Percentiles rank a stretch among this genome's conserved stretches.
Evolutionary conservation across 2,329 filamentous ascomycete genomes (phyloP).

Genomic region (Pseudogymnoascus sp.): DNA sequence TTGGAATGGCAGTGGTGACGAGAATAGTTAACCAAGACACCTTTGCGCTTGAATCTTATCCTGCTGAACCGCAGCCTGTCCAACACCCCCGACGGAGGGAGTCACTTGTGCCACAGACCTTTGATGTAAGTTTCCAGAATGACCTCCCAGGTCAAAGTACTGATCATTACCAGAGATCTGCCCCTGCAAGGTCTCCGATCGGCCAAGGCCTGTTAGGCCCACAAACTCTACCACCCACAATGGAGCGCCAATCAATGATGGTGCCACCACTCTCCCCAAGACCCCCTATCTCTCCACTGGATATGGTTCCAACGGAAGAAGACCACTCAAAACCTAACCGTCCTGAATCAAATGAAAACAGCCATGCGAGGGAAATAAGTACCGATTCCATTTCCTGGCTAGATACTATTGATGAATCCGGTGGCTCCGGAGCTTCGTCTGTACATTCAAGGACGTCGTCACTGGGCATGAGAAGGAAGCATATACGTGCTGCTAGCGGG

Average conservation of each 20-base stretch:
- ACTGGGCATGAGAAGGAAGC: conserved; percentile 57
- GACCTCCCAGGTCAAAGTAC: conserved; percentile 19
- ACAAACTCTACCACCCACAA: conserved; percentile 38
- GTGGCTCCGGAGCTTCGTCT: conserved; percentile 69
- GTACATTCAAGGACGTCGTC: conserved; percentile 73
- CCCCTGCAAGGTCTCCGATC: conserved; percentile 12
- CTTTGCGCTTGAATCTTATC: conserved; percentile 19
- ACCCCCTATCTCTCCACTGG: conserved; percentile 42
- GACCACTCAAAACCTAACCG: conserved; percentile 16
- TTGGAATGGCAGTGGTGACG: conserved; percentile 45
- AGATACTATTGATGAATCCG: conserved; percentile 89
- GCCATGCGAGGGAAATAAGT: conserved; percentile 52
- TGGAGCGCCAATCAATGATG: conserved; percentile 50
- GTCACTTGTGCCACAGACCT: conserved; percentile 26
- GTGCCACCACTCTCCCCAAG: conserved; percentile 64
- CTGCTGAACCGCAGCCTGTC: conserved; percentile 19
- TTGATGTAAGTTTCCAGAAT: conserved; percentile 20
- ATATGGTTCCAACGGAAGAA: neutral
- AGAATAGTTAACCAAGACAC: conserved; percentile 39
- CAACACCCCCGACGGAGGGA: conserved; percentile 28
- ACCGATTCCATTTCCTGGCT: conserved; percentile 84
- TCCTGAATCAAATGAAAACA: conserved; percentile 27
- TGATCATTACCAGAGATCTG: conserved; percentile 20
- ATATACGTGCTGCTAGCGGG: conserved; percentile 59
- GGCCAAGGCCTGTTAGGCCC: conserved; percentile 16